A percentile compares a stretch with the other conserved stretches of the same genome.
phyloP scores from a whole-genome alignment of 768 basidiomycete species.

The Daedaleopsis nitida region DNA sequence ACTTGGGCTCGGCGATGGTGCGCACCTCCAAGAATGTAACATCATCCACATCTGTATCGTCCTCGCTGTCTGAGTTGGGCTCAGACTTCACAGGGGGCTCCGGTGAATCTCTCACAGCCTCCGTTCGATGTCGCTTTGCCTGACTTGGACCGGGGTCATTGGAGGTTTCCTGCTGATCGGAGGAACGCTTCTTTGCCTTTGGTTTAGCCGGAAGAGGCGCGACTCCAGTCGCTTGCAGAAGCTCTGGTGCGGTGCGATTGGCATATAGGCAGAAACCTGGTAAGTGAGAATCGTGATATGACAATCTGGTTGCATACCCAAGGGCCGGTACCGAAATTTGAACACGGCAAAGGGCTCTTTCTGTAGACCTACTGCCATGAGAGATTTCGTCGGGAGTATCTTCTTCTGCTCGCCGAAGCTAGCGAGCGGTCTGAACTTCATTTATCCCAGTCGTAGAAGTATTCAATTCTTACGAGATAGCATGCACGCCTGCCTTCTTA shows the following conservation, averaged over 20 bases:
- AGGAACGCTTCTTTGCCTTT: not conserved
- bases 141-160: not conserved
- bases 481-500: conserved; percentile 20
- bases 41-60: not conserved
- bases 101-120: not conserved
- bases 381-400: not conserved
- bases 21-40: not conserved
- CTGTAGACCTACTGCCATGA: not conserved
- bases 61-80: not conserved
- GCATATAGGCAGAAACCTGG: not conserved
- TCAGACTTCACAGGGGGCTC: not conserved
- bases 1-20: not conserved
- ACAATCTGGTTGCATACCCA: conserved; percentile 3
- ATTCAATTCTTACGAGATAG: conserved; percentile 7
- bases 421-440: not conserved
- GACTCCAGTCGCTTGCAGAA: conserved; percentile 10
- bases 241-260: not conserved
- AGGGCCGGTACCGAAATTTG: conserved; percentile 16
- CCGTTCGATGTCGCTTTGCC: not conserved
- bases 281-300: too few species aligned
- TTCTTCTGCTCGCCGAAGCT: not conserved
- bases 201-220: not conserved
- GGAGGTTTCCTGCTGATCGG: not conserved
- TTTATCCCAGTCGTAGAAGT: not conserved
- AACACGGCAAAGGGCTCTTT: conserved; percentile 11